Conservation (phyloP, 108 stramenopile genomes). For the Cyclotella kingstonii region DNA sequence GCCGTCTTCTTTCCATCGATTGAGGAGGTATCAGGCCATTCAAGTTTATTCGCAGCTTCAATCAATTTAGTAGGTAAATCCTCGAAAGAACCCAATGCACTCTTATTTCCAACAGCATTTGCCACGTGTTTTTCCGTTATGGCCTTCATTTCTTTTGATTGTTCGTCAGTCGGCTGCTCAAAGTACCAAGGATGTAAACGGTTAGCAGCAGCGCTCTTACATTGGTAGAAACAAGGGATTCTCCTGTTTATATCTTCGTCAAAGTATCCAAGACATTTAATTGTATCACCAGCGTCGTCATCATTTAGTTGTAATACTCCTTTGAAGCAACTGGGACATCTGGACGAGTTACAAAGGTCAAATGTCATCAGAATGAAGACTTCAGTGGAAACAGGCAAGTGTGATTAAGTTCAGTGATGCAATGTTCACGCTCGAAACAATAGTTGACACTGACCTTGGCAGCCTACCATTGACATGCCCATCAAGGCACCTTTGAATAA, state of each 20-base stretch:
- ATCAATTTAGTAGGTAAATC: slow-evolving; percentile 28
- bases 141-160: slow-evolving; percentile 65
- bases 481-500: slow-evolving; percentile 60
- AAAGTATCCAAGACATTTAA: slow-evolving; percentile 60
- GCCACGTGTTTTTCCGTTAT: slow-evolving; percentile 32
- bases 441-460: slow-evolving; percentile 25
- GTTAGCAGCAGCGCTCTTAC: slow-evolving; percentile 6
- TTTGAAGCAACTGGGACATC: slow-evolving; percentile 57
- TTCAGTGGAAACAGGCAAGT: background rate
- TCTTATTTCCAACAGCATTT: slow-evolving; percentile 27
- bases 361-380: too few relatives aligned
- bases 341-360: background rate
- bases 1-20: slow-evolving; percentile 31
- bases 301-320: slow-evolving; percentile 63
- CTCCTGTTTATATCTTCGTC: slow-evolving; percentile 53
- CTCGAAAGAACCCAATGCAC: slow-evolving; percentile 5
- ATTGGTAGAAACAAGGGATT: slow-evolving; percentile 20
- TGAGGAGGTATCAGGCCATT: slow-evolving; percentile 32
- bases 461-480: slow-evolving; percentile 70
- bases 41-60: slow-evolving; percentile 39
- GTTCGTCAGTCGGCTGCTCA: slow-evolving; percentile 58
- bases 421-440: background rate
- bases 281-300: slow-evolving; percentile 41
- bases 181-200: slow-evolving; percentile 43
- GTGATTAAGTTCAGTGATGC: background rate